Base-by-base conservation (phyloP, 495 filamentous ascomycete species). In the Tuber melanosporum region DNA sequence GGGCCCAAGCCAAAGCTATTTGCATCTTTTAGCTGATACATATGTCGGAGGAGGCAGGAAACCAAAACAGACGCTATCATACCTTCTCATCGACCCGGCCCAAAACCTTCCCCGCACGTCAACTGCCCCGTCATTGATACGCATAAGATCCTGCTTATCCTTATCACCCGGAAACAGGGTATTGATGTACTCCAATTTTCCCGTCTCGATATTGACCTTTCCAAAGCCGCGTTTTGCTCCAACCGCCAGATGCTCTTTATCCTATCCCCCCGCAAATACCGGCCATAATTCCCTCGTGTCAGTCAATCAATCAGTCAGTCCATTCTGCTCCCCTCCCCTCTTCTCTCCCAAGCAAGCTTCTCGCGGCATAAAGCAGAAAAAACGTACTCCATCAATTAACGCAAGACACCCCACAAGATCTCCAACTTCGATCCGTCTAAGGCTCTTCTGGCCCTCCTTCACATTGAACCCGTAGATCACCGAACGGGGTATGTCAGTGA, bases 71-170 rank as follows among this genome's bases (percentile, higher is more conserved):
- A 47, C 71, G 22, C 17, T 73, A 20, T 52, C 73, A 1, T 73
- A 79, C 72, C 82, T 75, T 49, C 78, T 76, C 83, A 84, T 84
- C 22, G 78, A 75, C 0, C 71, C 77, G 1, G 78, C 83, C 83
- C 80, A 84, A 57, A 75, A 81, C 4, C 83, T 81, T 17, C 83
- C 83, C 3, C 76, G 66, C 15, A 74, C 75, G 39, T 83, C 81
- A 1, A 83, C 81, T 20, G 77, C 76, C 0, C 80, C 78, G 49
- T 84, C 83, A 45, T 83, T 84, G 70, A 81, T 80, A 9, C 80
- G 49, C 78, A 84, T 82, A 5, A 77, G 74, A 8, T 78, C 74
- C 70, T 82, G 74, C 41, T 79, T 80, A 20, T 47, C 66, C 43
- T 79, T 41, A 72, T 81, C 78, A 19, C 78, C 74, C 14, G 73